phyloP scores from a whole-genome alignment of 495 filamentous ascomycete species.

The Podospora fimiseda region DNA sequence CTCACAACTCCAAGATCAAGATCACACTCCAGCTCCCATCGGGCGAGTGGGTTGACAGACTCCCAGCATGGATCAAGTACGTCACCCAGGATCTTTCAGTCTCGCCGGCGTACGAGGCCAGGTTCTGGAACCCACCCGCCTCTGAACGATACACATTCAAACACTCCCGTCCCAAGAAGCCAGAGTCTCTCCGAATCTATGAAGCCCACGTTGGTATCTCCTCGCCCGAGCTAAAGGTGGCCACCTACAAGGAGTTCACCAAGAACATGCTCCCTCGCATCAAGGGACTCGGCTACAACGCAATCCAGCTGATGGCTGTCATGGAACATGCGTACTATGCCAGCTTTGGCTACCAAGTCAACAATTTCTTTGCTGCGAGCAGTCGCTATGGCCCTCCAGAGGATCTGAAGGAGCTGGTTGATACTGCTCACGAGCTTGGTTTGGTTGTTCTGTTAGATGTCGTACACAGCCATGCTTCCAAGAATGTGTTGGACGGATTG shows the following conservation, averaged over 20 bases:
- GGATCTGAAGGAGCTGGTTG: constrained; percentile 92
- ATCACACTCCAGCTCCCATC: constrained; percentile 76
- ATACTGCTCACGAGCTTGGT: constrained; percentile 88
- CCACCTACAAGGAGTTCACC: constrained; percentile 97
- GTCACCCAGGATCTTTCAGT: constrained; percentile 87
- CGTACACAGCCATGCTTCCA: constrained; percentile 95
- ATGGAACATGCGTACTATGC: constrained; percentile 99
- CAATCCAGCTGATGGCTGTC: constrained; percentile 96
- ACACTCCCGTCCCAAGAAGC: constrained; percentile 75
- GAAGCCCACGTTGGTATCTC: constrained; percentile 98
- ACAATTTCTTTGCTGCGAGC: constrained; percentile 96
- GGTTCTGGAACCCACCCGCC: constrained; percentile 92
- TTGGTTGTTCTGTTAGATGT: constrained; percentile 91
- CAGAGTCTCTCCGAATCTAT: constrained; percentile 80
- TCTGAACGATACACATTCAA: constrained; percentile 73
- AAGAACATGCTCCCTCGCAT: constrained; percentile 86
- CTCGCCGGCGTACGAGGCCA: constrained; percentile 85
- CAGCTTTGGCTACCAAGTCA: constrained; percentile 97
- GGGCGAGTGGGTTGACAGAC: constrained; percentile 74
- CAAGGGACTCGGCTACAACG: constrained; percentile 86
- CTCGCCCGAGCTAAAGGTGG: constrained; percentile 77
- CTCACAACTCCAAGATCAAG: constrained; percentile 95
- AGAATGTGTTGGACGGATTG: constrained; percentile 89
- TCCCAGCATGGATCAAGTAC: constrained; percentile 95
- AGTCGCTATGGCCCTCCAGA: constrained; percentile 92